Evolutionary conservation across 192 early-diverging fungal species (phyloP), one percentile per base, ranked within the genome.

Genomic region (Dissophora globulifera): DNA sequence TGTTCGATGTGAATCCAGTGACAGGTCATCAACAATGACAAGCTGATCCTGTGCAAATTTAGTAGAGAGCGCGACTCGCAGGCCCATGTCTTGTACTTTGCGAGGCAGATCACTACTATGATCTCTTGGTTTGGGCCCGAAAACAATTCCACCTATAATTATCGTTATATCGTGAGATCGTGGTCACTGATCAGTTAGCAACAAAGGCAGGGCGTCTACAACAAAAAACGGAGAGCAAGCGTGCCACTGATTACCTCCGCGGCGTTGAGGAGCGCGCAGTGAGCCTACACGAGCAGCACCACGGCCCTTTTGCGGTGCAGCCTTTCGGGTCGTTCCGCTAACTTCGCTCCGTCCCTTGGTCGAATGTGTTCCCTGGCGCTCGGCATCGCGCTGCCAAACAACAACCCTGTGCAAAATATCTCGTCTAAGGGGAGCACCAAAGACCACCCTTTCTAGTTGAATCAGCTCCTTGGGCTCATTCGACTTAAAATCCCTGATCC

Each of bases 31-130:
- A 0, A 97, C 94, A 59, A 99, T 79, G 2, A 92, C 67, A 19
- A 99, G 75, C 78, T 98, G 94, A 76, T 95, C 87, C 84, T 96
- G 95, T 20, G 84, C 81, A 76, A 89, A 96, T 79, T 99, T 99
- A 43, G 92, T 84, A 20, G 93, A 90, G 5, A 99, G 84, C 4
- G 93, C 96, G 23, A 89, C 81, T 16, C 95, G 89, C 45, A 98
- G 83, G 35, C 90, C 95, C 64, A 88, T 78, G 41, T 91, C 83
- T 85, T 95, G 95, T 15, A 97, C 92, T 79, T 98, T 95, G 55
- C 87, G 82, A 46, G 90, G 94, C 31, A 99, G 79, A 50, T 95
- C 90, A 3, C 88, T 95, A 26, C 87, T 84, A 51, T 93, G 92
- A 69, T 89, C 86, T 56, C 93, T 91, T 0, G 95, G 94, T 25